These are phyloP conservation scores for Carex kokanica DNA, from an alignment of 176 grass and related monocot genomes.

Conservation along the genomic window DNA sequence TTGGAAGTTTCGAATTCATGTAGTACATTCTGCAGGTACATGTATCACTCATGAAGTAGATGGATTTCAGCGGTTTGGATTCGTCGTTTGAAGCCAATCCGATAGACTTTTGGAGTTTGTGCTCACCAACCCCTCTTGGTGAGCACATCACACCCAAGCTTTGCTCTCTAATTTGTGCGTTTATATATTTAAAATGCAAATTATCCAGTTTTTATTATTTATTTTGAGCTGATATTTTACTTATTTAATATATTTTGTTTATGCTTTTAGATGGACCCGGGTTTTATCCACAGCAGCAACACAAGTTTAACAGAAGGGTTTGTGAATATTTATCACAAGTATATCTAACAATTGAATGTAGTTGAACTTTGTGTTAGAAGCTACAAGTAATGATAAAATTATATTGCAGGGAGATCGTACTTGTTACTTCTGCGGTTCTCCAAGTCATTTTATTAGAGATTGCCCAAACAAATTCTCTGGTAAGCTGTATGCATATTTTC, in stretches of 20 bases:
- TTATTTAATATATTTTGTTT: neutral
- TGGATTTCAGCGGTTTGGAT: too few relatives aligned
- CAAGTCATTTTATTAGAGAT: constrained; percentile 33
- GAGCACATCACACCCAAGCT: too few relatives aligned
- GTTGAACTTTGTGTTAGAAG: neutral
- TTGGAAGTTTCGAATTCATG: too few relatives aligned
- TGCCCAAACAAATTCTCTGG: constrained; percentile 26
- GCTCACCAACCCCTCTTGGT: too few relatives aligned
- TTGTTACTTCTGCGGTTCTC: constrained; percentile 32
- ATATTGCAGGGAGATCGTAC: constrained; percentile 24
- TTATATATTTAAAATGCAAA: neutral
- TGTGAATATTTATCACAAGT: constrained; percentile 5
- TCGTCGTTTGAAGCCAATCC: too few relatives aligned
- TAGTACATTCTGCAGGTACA: too few relatives aligned
- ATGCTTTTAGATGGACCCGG: constrained; percentile 25
- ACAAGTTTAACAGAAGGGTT: constrained; percentile 29
- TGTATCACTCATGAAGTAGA: too few relatives aligned
- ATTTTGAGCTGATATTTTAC: too few relatives aligned
- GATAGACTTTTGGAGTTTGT: too few relatives aligned
- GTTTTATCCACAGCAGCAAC: constrained; percentile 19
- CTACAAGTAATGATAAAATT: neutral
- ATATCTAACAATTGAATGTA: neutral
- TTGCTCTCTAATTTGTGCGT: neutral
- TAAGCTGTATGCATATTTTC: constrained; percentile 5
- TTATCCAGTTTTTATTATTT: too few relatives aligned